phyloP scores from a whole-genome alignment of 176 grass and related monocot species.

The Coix lacrymajobi region DNA sequence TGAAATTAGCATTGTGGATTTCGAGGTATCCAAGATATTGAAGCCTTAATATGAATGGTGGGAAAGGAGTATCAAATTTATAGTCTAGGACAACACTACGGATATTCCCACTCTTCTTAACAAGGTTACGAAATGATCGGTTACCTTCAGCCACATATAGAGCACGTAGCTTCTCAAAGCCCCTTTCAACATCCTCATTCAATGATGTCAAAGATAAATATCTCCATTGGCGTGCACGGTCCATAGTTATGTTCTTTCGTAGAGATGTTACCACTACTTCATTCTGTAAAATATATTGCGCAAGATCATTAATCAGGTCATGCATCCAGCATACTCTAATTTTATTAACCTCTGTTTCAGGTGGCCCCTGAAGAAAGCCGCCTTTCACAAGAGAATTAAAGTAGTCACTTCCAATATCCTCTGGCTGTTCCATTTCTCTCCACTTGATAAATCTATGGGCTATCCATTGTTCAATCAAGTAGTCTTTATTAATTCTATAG shows the following conservation, averaged over 20 bases:
- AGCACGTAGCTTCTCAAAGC: background rate
- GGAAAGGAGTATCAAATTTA: background rate
- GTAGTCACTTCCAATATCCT: background rate
- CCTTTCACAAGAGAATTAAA: background rate
- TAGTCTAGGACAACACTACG: background rate
- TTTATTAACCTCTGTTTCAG: background rate
- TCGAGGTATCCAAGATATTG: slow-evolving; percentile 2
- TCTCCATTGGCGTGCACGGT: background rate
- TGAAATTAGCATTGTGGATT: background rate
- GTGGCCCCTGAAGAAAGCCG: background rate
- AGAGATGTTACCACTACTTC: background rate
- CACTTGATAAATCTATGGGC: background rate
- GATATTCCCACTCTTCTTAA: background rate
- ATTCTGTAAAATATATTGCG: background rate
- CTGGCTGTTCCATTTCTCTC: background rate
- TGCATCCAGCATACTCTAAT: background rate
- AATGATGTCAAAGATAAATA: background rate
- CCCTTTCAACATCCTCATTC: background rate
- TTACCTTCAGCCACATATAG: background rate
- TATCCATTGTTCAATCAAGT: background rate
- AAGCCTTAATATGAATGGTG: background rate
- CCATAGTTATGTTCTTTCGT: background rate
- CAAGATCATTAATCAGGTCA: background rate
- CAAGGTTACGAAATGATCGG: background rate
- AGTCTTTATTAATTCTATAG: background rate